phyloP scores from a whole-genome alignment of 1,139 yeast species.

The Geotrichum australiense region DNA sequence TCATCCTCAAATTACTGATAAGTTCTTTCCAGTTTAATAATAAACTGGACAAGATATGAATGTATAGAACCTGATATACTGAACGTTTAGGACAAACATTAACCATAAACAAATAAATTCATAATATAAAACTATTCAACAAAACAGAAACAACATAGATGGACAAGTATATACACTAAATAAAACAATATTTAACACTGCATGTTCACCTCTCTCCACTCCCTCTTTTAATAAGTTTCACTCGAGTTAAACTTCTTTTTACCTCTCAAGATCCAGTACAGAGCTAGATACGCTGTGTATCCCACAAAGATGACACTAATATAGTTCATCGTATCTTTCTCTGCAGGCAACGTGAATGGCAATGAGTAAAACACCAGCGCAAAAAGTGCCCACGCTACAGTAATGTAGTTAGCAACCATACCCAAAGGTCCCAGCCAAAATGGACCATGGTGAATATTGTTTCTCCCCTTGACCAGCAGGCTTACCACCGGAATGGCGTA shows the following conservation, averaged over 20 bases:
- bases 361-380: constrained; percentile 59
- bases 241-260: constrained; percentile 1
- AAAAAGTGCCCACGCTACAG: constrained; percentile 58
- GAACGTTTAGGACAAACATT: no score
- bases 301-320: constrained; percentile 46
- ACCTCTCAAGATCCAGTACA: constrained; percentile 14
- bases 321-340: constrained; percentile 63
- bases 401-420: constrained; percentile 46
- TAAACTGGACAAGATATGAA: no score
- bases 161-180: no score
- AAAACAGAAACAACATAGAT: neutral
- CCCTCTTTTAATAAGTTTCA: constrained; percentile 2
- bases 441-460: constrained; percentile 59
- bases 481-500: constrained; percentile 48
- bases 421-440: constrained; percentile 63
- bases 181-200: no score
- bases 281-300: constrained; percentile 1
- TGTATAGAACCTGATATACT: no score
- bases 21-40: no score
- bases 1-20: no score
- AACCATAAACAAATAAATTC: neutral
- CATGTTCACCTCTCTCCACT: no score
- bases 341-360: constrained; percentile 67
- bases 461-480: constrained; percentile 50
- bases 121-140: neutral